Evolutionary conservation across 2,329 filamentous ascomycete genomes (phyloP), one percentile per base, ranked within the genome.

Genomic region (Paraphoma chrysanthemicola): DNA sequence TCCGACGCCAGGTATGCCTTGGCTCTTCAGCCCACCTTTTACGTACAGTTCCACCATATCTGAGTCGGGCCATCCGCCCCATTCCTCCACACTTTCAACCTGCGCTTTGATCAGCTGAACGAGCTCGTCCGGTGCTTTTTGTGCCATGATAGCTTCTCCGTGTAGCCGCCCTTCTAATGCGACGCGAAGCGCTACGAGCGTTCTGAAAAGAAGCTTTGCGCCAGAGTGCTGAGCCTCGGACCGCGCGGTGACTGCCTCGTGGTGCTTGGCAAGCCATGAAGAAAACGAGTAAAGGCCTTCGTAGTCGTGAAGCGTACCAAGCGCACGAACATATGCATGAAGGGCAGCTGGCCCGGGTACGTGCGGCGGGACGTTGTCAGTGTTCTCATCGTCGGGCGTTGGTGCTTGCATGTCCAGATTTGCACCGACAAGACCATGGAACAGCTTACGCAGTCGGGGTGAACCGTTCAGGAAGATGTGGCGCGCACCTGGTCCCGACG

Each of bases 311-410:
- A 87, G 73, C 50, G 84, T 82, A 1, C 85, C 89, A 18, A 92
- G 77, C 1, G 85, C 82, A 45, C 87, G 82, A 70, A 92, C 82
- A 68, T 90, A 90, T 2, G 80, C 78, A 63, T 90, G 85, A 1
- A 86, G 68, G 38, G 82, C 74, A 17, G 75, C 74, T 6, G 83
- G 81, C 9, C 73, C 72, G 10, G 88, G 77, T 11, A 78, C 71
- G 38, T 79, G 74, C 7, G 82, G 74, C 1, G 83, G 71, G 7
- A 72, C 46, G 8, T 28, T 17, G 42, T 48, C 36, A 14, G 18
- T 4, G 31, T 30, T 14, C 7, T 44, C 38, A 17, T 12, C 30
- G 17, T 44, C 28, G 10, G 6, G 18, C 7, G 18, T 12, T n/a
- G 36, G 42, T 11, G 14, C n/a, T 14, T 17, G 41, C 7, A 53